Conservation (phyloP, 2,329 filamentous ascomycete genomes). For the Clathrospora elynae region DNA sequence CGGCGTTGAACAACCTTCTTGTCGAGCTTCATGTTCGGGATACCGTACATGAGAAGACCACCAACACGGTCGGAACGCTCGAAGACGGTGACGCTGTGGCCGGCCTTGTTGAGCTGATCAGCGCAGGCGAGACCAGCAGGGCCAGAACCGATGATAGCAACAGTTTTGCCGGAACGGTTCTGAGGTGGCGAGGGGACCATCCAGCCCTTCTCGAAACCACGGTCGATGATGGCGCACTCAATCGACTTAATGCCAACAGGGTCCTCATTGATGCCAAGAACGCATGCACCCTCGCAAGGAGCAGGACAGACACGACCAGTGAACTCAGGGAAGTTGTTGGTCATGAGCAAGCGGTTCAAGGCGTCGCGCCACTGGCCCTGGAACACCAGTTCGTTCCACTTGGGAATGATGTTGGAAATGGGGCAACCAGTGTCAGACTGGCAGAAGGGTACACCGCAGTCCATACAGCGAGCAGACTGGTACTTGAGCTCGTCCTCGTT, state of each 20-base stretch:
- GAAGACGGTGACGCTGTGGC: constrained; percentile 86
- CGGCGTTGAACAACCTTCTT: constrained; percentile 96
- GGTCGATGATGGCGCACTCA: constrained; percentile 96
- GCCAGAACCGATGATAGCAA: constrained; percentile 90
- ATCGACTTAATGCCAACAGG: constrained; percentile 98
- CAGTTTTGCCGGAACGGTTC: constrained; percentile 81
- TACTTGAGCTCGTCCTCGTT: constrained; percentile 96
- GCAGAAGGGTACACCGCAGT: constrained; percentile 97
- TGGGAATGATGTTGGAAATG: constrained; percentile 96
- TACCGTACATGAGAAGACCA: constrained; percentile 96
- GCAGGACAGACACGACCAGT: constrained; percentile 96
- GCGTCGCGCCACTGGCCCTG: constrained; percentile 80
- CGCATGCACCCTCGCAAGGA: constrained; percentile 94
- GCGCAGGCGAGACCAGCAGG: constrained; percentile 88
- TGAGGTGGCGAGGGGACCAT: constrained; percentile 83
- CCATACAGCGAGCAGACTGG: constrained; percentile 96
- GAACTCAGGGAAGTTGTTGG: constrained; percentile 98
- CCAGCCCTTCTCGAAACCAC: constrained; percentile 97
- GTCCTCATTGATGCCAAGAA: constrained; percentile 94
- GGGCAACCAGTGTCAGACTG: constrained; percentile 95
- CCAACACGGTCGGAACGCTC: constrained; percentile 90
- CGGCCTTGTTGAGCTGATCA: constrained; percentile 92
- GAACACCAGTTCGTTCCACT: constrained; percentile 84
- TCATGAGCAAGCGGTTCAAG: constrained; percentile 88
- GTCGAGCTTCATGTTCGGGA: constrained; percentile 99